Conservation (phyloP, 2,329 filamentous ascomycete species). For the Aureobasidium sp. region DNA sequence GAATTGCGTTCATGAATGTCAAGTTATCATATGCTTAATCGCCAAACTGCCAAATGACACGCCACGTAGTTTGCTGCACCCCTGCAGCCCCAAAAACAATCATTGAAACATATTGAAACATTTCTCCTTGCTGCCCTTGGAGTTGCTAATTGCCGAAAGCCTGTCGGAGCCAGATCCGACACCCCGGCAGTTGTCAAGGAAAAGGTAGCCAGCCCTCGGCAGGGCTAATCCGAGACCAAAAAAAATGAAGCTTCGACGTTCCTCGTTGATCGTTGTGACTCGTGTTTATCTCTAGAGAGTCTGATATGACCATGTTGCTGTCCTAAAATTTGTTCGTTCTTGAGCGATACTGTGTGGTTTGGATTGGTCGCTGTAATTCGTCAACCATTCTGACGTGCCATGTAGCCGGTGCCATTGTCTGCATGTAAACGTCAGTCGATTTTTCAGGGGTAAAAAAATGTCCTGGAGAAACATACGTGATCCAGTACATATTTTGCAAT, state of each 20-base stretch:
- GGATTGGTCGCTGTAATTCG: not conserved
- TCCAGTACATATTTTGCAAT: not conserved
- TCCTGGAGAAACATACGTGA: not conserved
- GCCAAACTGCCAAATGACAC: no score
- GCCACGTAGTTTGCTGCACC: no score
- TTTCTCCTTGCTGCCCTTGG: not conserved
- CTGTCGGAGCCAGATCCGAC: no score
- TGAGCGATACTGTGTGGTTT: not conserved
- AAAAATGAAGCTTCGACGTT: not conserved
- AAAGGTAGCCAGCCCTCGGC: not conserved
- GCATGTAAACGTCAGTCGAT: not conserved
- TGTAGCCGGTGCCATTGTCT: conserved; percentile 15
- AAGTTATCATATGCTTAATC: no score
- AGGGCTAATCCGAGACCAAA: not conserved
- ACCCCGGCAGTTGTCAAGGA: no score
- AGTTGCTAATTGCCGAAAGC: no score
- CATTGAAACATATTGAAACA: no score
- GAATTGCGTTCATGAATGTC: no score
- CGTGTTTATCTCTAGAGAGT: no score
- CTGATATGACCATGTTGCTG: no score
- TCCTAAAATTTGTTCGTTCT: no score
- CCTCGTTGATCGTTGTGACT: not conserved
- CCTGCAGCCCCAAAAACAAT: no score
- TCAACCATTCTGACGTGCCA: conserved; percentile 12
- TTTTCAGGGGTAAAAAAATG: not conserved